Conservation (phyloP, 495 filamentous ascomycete genomes). For the Penicillium coprophilum region DNA sequence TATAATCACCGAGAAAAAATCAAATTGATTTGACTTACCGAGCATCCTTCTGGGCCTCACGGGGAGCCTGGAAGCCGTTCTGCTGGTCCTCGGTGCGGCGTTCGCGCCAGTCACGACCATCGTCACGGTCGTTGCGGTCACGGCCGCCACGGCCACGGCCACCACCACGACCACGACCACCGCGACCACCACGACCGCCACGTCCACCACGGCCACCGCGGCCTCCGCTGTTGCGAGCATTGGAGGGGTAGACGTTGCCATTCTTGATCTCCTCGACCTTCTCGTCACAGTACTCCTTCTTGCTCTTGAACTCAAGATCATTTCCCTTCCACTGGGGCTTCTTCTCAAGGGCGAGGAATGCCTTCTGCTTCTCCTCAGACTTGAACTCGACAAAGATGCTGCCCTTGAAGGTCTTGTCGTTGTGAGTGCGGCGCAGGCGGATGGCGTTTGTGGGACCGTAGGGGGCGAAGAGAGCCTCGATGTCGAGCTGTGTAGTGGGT, state of each 20-base stretch:
- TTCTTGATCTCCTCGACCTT: constrained; percentile 75
- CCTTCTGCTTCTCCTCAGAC: constrained; percentile 67
- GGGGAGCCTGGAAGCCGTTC: constrained; percentile 53
- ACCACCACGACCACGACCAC: constrained; percentile 31
- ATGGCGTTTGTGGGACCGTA: constrained; percentile 80
- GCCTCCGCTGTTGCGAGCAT: constrained; percentile 30
- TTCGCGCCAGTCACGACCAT: constrained; percentile 67
- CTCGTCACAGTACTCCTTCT: constrained; percentile 79
- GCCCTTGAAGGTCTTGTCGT: constrained; percentile 75
- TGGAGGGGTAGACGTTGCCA: constrained; percentile 62
- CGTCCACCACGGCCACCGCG: constrained; percentile 35
- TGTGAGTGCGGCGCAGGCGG: constrained; percentile 72
- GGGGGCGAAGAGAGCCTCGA: constrained; percentile 85
- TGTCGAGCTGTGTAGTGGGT: constrained; percentile 78
- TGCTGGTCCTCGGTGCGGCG: constrained; percentile 65
- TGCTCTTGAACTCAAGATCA: constrained; percentile 73
- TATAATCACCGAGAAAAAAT: background rate
- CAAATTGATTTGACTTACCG: constrained; percentile 34
- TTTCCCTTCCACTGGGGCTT: constrained; percentile 78
- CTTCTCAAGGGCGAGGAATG: constrained; percentile 75
- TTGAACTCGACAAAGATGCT: constrained; percentile 93
- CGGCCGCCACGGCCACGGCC: constrained; percentile 46
- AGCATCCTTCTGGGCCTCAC: constrained; percentile 44
- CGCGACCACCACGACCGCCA: constrained; percentile 33
- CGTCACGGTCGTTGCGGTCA: constrained; percentile 54